These are phyloP conservation scores for Acacia acuminata DNA, from an alignment of 306 rosid genomes.

Conservation along the genomic window DNA sequence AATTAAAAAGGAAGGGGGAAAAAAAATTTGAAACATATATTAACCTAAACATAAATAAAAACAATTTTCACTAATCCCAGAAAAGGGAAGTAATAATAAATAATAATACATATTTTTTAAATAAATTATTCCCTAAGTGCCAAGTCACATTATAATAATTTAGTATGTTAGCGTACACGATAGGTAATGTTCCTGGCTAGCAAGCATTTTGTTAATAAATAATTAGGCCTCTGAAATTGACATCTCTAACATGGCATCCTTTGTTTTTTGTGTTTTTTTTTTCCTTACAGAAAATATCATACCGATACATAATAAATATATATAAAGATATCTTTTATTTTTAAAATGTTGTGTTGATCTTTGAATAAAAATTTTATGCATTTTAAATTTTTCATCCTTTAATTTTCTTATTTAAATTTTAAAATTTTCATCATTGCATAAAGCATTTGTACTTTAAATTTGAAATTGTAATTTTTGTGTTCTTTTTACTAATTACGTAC, in stretches of 20 bases:
- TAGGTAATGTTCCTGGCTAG: not conserved
- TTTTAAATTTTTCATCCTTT: not conserved
- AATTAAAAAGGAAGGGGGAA: not conserved
- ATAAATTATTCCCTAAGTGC: not conserved
- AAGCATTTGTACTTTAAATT: not conserved
- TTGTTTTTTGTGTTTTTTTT: too few species aligned
- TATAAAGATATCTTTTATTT: not conserved
- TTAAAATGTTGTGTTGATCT: not conserved
- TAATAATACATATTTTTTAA: not conserved
- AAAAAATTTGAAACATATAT: not conserved
- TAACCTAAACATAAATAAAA: not conserved
- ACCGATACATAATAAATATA: too few species aligned
- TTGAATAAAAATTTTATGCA: not conserved
- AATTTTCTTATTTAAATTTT: not conserved
- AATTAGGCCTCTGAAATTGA: constrained; percentile 11
- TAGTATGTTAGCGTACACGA: not conserved
- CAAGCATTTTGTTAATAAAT: not conserved
- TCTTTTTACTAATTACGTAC: not conserved
- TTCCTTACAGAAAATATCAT: not conserved
- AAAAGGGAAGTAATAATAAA: not conserved
- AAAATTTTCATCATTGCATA: not conserved
- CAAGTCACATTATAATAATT: not conserved
- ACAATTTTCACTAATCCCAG: not conserved
- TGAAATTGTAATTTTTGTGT: not conserved
- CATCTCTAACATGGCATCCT: not conserved